These are phyloP conservation scores for Filobasidium uniguttulatum DNA, from an alignment of 1,284 basidiomycete species.

Conservation along the genomic window DNA sequence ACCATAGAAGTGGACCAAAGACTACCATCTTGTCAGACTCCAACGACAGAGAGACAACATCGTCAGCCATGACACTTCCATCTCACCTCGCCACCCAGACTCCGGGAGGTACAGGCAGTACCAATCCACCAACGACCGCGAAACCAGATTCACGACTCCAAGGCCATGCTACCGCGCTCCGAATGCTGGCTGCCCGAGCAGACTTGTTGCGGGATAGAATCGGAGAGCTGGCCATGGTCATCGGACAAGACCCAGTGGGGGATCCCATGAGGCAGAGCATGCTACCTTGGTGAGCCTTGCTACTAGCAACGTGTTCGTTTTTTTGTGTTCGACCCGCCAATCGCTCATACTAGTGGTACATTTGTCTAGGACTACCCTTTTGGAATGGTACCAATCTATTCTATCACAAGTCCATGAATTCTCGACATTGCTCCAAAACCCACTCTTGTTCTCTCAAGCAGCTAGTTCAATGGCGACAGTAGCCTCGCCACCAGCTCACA, in stretches of 20 bases:
- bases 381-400: constrained; percentile 1
- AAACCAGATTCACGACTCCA: neutral
- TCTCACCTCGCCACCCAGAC: no score
- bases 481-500: neutral
- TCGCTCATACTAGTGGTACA: neutral
- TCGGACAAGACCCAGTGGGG: neutral
- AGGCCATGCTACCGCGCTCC: neutral
- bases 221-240: neutral
- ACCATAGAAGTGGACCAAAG: no score
- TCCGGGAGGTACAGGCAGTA: no score
- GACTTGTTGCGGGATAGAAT: neutral
- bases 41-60: no score
- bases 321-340: neutral
- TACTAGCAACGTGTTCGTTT: no score
- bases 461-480: neutral
- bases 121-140: no score
- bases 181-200: neutral
- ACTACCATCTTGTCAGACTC: no score
- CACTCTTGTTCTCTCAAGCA: neutral
- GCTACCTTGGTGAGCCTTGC: neutral
- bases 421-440: neutral
- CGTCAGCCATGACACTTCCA: no score
- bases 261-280: neutral
- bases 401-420: neutral
- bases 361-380: neutral